Percentiles rank a stretch among this genome's conserved stretches.
These are phyloP conservation scores for Solanum piurae DNA, from an alignment of 257 asterid species.

Conservation along the genomic window DNA sequence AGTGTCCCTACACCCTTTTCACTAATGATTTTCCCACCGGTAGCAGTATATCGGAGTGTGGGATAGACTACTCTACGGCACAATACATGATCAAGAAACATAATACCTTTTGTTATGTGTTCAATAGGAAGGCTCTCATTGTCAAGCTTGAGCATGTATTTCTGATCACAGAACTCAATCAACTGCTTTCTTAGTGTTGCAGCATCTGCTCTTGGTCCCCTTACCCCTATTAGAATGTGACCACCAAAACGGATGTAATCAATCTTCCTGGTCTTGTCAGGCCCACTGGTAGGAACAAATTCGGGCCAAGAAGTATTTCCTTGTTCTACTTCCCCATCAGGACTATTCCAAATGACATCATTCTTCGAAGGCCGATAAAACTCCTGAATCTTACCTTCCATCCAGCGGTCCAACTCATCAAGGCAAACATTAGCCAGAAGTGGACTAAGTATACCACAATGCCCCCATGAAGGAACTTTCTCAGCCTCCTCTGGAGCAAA, in stretches of 20 bases:
- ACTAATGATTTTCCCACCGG: conserved; percentile 94
- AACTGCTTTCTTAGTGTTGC: conserved; percentile 77
- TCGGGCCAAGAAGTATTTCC: conserved; percentile 99
- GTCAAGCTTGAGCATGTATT: conserved; percentile 82
- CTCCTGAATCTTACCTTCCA: conserved; percentile 81
- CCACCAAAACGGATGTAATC: conserved; percentile 92
- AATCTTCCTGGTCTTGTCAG: conserved; percentile 86
- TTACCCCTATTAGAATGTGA: conserved; percentile 81
- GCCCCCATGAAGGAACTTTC: conserved; percentile 89
- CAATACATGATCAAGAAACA: conserved; percentile 95
- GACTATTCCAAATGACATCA: conserved; percentile 89
- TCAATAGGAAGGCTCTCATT: conserved; percentile 88
- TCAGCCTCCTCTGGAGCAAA: conserved; percentile 96
- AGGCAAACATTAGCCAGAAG: conserved; percentile 79
- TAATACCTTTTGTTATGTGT: conserved; percentile 92
- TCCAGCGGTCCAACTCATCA: conserved; percentile 88
- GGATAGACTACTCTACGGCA: conserved; percentile 96
- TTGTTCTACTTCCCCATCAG: conserved; percentile 75
- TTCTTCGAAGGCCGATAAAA: conserved; percentile 70
- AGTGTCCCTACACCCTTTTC: conserved; percentile 95
- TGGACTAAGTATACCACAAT: conserved; percentile 94
- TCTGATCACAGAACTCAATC: conserved; percentile 82
- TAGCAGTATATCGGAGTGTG: conserved; percentile 85
- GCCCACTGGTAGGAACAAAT: conserved; percentile 94
- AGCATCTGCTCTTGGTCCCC: conserved; percentile 98